Evolutionary conservation across 768 basidiomycete species (phyloP).

Genomic region (Tulasnella sp.): DNA sequence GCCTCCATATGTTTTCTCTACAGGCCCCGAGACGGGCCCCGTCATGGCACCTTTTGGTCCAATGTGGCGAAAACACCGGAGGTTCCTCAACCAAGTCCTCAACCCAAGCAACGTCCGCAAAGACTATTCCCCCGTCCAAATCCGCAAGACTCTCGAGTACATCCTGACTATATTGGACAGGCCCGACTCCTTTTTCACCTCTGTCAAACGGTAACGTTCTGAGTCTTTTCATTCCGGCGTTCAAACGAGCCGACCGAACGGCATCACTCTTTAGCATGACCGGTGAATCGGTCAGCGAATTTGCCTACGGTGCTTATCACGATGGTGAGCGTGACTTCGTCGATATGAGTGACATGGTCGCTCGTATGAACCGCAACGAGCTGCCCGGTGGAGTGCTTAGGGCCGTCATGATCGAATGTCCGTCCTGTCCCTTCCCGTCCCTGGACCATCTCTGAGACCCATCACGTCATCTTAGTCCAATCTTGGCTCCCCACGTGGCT

Average conservation of each 20-base stretch:
- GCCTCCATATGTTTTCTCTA: background rate
- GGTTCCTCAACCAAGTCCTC: background rate
- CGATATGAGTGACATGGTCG: background rate
- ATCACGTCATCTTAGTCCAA: background rate
- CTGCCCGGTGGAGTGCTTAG: background rate
- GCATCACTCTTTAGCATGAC: background rate
- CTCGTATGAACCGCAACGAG: background rate
- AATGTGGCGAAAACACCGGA: background rate
- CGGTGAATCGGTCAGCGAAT: background rate
- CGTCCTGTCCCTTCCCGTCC: background rate
- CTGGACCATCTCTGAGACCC: background rate
- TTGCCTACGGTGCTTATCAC: background rate
- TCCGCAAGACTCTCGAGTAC: background rate
- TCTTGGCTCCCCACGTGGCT: background rate
- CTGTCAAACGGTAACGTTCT: background rate
- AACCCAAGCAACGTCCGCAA: background rate
- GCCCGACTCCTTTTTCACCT: background rate
- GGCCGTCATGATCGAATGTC: background rate
- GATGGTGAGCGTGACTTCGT: slow-evolving; percentile 1
- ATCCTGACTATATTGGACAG: background rate
- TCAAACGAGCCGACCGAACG: background rate
- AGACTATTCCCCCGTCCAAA: background rate
- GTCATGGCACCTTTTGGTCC: background rate
- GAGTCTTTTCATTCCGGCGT: background rate
- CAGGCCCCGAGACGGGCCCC: no score